These are phyloP conservation scores for Lenwebbia sp. DNA, from an alignment of 345 rosid species.

Conservation along the genomic window DNA sequence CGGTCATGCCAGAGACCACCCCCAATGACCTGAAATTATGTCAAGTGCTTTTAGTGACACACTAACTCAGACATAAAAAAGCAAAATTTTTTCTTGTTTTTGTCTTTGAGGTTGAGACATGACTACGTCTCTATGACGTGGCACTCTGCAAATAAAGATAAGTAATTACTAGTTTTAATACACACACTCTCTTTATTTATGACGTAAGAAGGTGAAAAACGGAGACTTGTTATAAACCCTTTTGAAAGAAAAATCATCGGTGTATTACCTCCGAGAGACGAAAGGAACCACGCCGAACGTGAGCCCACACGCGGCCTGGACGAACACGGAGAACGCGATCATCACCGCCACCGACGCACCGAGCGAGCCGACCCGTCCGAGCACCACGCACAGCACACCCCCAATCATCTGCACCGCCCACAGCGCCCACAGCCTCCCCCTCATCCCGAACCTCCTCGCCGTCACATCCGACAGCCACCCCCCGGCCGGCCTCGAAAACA, in stretches of 20 bases:
- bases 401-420: slow-evolving; percentile 5
- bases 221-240: background rate
- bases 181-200: background rate
- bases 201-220: background rate
- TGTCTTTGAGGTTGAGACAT: background rate
- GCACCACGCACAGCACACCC: slow-evolving; percentile 5
- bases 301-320: slow-evolving; percentile 9
- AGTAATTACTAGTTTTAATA: background rate
- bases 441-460: slow-evolving; percentile 5
- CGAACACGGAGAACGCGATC: slow-evolving; percentile 6
- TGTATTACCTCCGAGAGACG: slow-evolving; percentile 5
- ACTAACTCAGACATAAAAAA: no score
- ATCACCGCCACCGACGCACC: background rate
- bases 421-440: slow-evolving; percentile 10
- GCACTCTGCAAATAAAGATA: background rate
- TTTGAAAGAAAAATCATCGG: background rate
- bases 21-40: slow-evolving; percentile 56
- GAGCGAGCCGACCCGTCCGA: background rate
- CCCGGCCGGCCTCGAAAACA: slow-evolving; percentile 3
- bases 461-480: slow-evolving; percentile 2
- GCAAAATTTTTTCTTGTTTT: no score
- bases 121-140: background rate
- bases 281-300: slow-evolving; percentile 12
- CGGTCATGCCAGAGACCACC: slow-evolving; percentile 77
- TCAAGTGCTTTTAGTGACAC: background rate